Base-by-base conservation (phyloP, 495 filamentous ascomycete species). In the Neurospora hispaniola region DNA sequence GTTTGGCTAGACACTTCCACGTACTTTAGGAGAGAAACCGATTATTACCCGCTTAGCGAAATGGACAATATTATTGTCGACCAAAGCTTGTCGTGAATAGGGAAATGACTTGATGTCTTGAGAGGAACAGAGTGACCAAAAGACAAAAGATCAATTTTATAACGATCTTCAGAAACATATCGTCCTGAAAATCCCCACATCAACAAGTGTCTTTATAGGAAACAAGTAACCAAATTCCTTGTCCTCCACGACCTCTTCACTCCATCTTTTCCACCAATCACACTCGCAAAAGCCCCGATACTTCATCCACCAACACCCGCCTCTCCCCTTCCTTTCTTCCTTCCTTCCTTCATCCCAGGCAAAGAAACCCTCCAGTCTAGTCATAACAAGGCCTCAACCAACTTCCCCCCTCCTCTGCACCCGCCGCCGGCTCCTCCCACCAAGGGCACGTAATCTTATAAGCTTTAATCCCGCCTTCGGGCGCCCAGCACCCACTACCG, bases 401-500 rank as follows among this genome's bases (percentile, higher is more conserved):
- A 9, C 3, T 62, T 18, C 54, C 54, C 16, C 54, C 6, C 23
- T 59, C 48, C 27, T 31, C 27, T 3, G 27, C 27, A 31, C 27
- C 27, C 11, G 11, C n/a, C 18, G 9, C 9, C 16, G 54, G 54
- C 54, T 62, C 54, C 54, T 62, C 54, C 54, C 54, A 62, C 54
- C 73, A 75, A 14, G 74, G 74, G n/a, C 74, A 75, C 18, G 71
- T 40, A 11, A 41, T 72, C 68, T 54, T 75, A 20, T 73, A 75
- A 12, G 66, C 74, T 23, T 42, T 71, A 31, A 73, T 71, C 11
- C 74, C 68, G 18, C 74, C 74, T 16, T 70, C 66, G 1, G 74
- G 74, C 10, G 66, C 40, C 74, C 74, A 75, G 71, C 74, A 75
- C 3, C 74, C 74, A 1, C 35, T 31, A 1, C 74, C 74, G 2